phyloP scores from a whole-genome alignment of 495 filamentous ascomycete species.

The Lichina pygmaea region DNA sequence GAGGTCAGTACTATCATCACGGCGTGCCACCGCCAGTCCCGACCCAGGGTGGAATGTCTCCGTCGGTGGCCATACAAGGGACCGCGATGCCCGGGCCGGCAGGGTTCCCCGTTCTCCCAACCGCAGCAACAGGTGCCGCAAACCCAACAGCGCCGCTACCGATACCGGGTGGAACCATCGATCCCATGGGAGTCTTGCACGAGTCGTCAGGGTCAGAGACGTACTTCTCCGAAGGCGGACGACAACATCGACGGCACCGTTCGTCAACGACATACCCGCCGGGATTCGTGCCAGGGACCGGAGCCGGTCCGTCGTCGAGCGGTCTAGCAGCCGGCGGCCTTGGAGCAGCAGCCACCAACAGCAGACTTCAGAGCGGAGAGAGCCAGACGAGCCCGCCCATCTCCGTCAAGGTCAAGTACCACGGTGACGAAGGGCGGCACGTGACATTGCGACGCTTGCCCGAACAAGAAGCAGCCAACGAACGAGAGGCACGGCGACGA shows the following conservation, averaged over 20 bases:
- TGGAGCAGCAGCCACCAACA: constrained; percentile 13
- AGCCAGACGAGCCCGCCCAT: constrained; percentile 32
- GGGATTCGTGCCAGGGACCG: constrained; percentile 1
- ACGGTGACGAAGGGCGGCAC: constrained; percentile 44
- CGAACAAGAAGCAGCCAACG: constrained; percentile 50
- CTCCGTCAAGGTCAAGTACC: constrained; percentile 56
- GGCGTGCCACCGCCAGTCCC: constrained; percentile 3
- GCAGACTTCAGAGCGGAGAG: constrained; percentile 13
- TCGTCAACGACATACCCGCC: constrained; percentile 11
- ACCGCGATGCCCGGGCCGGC: background rate
- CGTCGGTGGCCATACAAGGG: background rate
- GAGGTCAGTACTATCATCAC: constrained; percentile 1
- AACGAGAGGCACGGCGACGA: constrained; percentile 24
- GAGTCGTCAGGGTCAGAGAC: constrained; percentile 30
- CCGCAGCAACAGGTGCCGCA: constrained; percentile 1
- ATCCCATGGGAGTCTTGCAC: constrained; percentile 27
- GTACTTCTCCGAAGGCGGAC: constrained; percentile 22
- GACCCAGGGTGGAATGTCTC: background rate
- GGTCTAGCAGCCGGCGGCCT: constrained; percentile 18
- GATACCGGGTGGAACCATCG: constrained; percentile 24
- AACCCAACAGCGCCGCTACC: constrained; percentile 11
- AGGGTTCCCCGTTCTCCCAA: no score
- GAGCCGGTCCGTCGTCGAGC: constrained; percentile 4
- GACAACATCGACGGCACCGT: constrained; percentile 18
- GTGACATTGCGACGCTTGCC: constrained; percentile 59